Evolutionary conservation across 805 yeast genomes (phyloP).

Genomic region (Saccharomycopsis schoenii): DNA sequence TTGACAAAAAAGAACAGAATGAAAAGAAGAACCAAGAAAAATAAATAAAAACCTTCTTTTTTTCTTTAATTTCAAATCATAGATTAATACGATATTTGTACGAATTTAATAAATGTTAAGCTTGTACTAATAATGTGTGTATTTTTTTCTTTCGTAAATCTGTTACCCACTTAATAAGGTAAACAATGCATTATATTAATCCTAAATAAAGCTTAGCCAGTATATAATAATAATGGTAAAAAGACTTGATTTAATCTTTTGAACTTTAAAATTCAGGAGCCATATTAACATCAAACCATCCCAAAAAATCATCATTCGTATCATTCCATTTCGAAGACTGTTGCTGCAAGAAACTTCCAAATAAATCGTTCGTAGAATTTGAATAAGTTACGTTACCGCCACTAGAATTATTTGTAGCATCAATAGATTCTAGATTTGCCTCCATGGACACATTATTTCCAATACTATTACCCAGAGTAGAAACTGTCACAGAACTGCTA

Average conservation of each 20-base stretch:
- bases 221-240: too few relatives aligned
- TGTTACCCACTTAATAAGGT: too few relatives aligned
- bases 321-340: constrained; percentile 83
- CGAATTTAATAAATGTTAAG: too few relatives aligned
- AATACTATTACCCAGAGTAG: not conserved
- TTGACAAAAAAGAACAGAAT: not conserved
- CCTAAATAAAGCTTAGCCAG: too few relatives aligned
- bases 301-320: constrained; percentile 80
- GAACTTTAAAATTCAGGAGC: constrained; percentile 45
- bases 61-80: too few relatives aligned
- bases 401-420: not conserved
- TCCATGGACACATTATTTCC: not conserved
- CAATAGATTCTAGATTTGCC: not conserved
- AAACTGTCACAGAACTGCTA: not conserved
- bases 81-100: too few relatives aligned
- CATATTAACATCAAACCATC: constrained; percentile 86
- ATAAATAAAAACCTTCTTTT: not conserved
- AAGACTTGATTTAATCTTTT: not conserved
- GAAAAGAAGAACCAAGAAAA: not conserved
- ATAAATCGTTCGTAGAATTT: constrained; percentile 20
- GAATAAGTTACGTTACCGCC: not conserved
- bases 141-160: too few relatives aligned
- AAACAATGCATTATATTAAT: too few relatives aligned
- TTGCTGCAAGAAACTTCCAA: constrained; percentile 63
- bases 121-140: too few relatives aligned